Evolutionary conservation across 116 monocot species (phyloP), one percentile per base, ranked within the genome.

Genomic region (Iris pallida): DNA sequence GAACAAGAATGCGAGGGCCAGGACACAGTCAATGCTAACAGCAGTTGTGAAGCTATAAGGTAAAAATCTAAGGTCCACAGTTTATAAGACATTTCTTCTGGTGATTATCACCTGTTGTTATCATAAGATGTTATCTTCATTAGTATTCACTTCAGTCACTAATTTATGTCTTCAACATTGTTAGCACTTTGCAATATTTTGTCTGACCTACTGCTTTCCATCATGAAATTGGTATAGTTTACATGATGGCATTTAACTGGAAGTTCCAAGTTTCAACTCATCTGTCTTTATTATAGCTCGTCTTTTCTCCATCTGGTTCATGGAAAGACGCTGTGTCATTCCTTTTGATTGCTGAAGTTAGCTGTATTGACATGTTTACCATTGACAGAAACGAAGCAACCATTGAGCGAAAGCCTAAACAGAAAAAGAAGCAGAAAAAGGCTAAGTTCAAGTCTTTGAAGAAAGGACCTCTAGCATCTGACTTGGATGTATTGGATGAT

Each of bases 371-470:
- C 4, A 7, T 54, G 5, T 68, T 70, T 76, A 51, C 4, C 57
- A 15, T 80, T 52, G 63, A 43, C 75, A 83, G 80, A 63, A 66
- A 65, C 64, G 76, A 51, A 11, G 20, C 64, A 68, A 16, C 42
- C 30, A 53, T 42, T 42, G 85, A 81, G 53, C 81, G 74, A 20
- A 93, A 82, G 65, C 56, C 84, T 9, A 98, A 98, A 69, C 57
- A 71, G 16, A 98, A 90, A 71, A 92, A 81, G 79, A 95, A 86
- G 63, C 53, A 42, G 51, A 90, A 93, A 68, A 98, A 90, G 74
- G 72, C 78, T 42, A 98, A 98, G 68, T 88, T 93, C 71, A 98
- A 93, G 72, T 93, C 93, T 64, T 75, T 93, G 14, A 98, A 90
- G 81, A 92, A 83, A 78, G 90, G 85, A 62, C 63, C 77, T 65